A percentile compares a stretch with the other conserved stretches of the same genome.
These are phyloP conservation scores for Geotrichum aggregatum DNA, from an alignment of 1,139 yeast species.

Conservation along the genomic window DNA sequence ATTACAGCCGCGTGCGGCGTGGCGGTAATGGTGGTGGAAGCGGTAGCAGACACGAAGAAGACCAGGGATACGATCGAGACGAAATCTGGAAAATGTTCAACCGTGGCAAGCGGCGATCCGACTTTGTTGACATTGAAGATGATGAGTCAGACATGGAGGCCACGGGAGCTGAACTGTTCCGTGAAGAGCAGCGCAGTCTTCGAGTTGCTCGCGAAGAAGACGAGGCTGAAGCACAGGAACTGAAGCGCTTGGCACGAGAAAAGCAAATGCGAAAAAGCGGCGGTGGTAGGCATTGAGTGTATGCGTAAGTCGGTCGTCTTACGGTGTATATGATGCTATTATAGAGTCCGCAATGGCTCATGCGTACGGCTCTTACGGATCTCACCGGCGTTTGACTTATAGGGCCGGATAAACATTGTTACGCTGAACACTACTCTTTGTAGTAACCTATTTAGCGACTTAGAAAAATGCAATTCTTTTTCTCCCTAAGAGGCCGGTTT, in stretches of 20 bases:
- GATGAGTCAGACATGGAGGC: slow-evolving; percentile 89
- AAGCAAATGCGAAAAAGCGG: slow-evolving; percentile 35
- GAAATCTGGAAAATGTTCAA: slow-evolving; percentile 88
- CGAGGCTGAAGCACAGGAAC: slow-evolving; percentile 54
- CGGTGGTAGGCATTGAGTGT: no score
- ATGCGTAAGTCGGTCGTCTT: no score
- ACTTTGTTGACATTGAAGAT: slow-evolving; percentile 48
- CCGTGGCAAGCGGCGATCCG: slow-evolving; percentile 52
- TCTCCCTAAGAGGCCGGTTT: no score
- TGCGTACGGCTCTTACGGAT: no score
- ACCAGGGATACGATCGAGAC: slow-evolving; percentile 62
- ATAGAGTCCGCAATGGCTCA: no score
- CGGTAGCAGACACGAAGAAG: slow-evolving; percentile 15
- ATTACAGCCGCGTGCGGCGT: slow-evolving; percentile 23
- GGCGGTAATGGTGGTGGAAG: slow-evolving; percentile 16
- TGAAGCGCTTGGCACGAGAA: slow-evolving; percentile 47
- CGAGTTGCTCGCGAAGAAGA: slow-evolving; percentile 63
- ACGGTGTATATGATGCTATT: no score
- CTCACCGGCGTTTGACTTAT: no score
- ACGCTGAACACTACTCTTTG: no score
- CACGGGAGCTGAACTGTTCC: slow-evolving; percentile 78
- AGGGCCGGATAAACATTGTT: no score
- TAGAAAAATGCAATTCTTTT: no score
- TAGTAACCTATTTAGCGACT: no score
- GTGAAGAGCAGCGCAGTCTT: slow-evolving; percentile 70